These are phyloP conservation scores for Psilocybe cubensis DNA, from an alignment of 768 basidiomycete species.

Conservation along the genomic window DNA sequence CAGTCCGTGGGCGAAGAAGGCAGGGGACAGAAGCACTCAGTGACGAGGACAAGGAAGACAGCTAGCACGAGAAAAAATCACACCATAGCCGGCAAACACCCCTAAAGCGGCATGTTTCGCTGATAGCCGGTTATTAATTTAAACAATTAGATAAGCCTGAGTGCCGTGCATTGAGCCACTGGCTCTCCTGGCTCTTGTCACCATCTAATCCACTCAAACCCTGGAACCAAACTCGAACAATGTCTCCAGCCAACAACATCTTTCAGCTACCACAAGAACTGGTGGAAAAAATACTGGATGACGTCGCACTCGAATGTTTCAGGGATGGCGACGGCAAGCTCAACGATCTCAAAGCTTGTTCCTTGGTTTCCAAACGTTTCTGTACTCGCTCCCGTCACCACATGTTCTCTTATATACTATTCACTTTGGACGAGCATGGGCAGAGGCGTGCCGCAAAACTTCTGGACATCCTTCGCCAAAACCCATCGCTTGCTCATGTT, in stretches of 20 bases:
- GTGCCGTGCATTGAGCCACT: too few relatives aligned
- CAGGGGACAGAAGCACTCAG: constrained; percentile 9
- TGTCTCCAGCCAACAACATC: too few relatives aligned
- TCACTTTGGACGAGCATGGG: neutral
- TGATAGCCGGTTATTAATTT: neutral
- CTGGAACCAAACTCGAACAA: too few relatives aligned
- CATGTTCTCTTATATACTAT: neutral
- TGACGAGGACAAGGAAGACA: constrained; percentile 3
- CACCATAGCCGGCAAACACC: neutral
- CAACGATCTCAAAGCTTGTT: neutral
- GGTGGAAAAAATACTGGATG: neutral
- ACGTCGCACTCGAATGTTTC: neutral
- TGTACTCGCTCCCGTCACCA: neutral
- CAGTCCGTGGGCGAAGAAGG: constrained; percentile 1
- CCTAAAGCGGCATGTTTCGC: neutral
- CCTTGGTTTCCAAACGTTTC: neutral
- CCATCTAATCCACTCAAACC: too few relatives aligned
- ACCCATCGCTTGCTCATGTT: neutral
- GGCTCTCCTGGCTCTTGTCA: too few relatives aligned
- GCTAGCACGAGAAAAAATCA: constrained; percentile 5
- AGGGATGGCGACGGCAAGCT: neutral
- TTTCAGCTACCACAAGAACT: neutral
- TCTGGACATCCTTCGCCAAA: neutral
- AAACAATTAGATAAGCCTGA: neutral
- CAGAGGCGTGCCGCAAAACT: neutral